Percentiles rank a stretch among this genome's conserved stretches.
Conservation (phyloP, 2,329 filamentous ascomycete genomes). For the Fonsecaea nubica region DNA sequence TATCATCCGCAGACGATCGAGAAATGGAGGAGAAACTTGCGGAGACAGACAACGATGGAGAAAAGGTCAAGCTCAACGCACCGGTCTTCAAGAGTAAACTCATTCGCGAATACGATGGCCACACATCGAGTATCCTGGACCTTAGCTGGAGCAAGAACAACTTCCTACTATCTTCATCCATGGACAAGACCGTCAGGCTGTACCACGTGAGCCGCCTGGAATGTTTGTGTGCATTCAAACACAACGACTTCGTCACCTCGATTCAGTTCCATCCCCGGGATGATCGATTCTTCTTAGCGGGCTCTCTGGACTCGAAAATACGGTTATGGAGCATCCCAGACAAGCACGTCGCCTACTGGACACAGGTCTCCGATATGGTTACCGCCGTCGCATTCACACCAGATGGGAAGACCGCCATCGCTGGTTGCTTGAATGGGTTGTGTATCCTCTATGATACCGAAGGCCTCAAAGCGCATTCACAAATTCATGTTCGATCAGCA, state of each 20-base stretch:
- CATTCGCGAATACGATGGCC: constrained; percentile 78
- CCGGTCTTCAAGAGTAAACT: constrained; percentile 87
- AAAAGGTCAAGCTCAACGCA: constrained; percentile 74
- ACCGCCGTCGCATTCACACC: constrained; percentile 94
- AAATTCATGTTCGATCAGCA: constrained; percentile 91
- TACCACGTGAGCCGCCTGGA: constrained; percentile 89
- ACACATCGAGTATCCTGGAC: constrained; percentile 85
- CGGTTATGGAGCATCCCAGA: constrained; percentile 97
- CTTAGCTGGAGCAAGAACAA: constrained; percentile 98
- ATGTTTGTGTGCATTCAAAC: constrained; percentile 91
- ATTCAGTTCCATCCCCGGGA: constrained; percentile 94
- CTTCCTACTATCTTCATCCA: constrained; percentile 91
- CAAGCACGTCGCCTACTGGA: constrained; percentile 85
- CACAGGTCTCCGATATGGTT: constrained; percentile 80
- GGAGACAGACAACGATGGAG: constrained; percentile 56
- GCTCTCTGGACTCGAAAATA: constrained; percentile 85
- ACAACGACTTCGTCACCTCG: constrained; percentile 92
- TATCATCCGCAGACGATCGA: constrained; percentile 81
- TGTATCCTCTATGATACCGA: constrained; percentile 94
- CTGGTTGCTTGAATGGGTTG: constrained; percentile 81
- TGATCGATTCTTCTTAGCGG: constrained; percentile 94
- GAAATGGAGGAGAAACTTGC: constrained; percentile 75
- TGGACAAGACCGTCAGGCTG: constrained; percentile 95
- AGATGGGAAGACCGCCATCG: constrained; percentile 87
- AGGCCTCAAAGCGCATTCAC: constrained; percentile 79